Evolutionary conservation across 75 land plant species (phyloP), one percentile per base, ranked within the genome.

Genomic region (Picea glauca): DNA sequence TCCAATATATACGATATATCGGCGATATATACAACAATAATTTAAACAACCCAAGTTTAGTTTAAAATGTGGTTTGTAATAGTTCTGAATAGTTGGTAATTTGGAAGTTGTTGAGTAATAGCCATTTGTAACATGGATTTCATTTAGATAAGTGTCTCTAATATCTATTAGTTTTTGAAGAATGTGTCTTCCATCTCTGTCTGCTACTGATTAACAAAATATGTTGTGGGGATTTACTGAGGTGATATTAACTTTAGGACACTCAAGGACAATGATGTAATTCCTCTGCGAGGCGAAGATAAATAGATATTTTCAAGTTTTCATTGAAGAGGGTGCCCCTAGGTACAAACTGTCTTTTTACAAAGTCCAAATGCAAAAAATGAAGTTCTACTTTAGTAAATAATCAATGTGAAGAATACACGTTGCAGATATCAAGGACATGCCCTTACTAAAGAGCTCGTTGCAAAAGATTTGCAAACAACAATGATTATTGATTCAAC

Each of bases 291-390:
- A 93, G 79, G 99, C 99, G 38, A 98, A 93, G 83, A 98, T 95
- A 77, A 93, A 90, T 73, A 87, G 99, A 76, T 91, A 93, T 9
- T 98, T 98, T 77, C 88, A 90, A 56, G 99, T 98, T 15, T 93
- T 98, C 90, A 90, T 98, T 79, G 99, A 98, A 17, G 99, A 98
- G 80, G 99, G 99, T 70, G 96, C 96, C 76, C 99, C 99, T 72
- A 98, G 96, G 99, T 96, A 63, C 1, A 5, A 30, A 75, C 38
- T 58, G 0, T 9, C 20, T 13, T 14, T 57, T 82, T 60, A 32
- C 58, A 54, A 38, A 18, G 58, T 43, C 58, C 33, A 6, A 17
- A 66, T 40, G n/a, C 43, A 6, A 12, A 20, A 59, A 21, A 65
- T 60, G 43, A 79, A 38, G 9, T 58, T 26, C 33, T 58, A 13